A percentile compares a stretch with the other conserved stretches of the same genome.
Evolutionary conservation across 192 early-diverging fungal genomes (phyloP).

Genomic region (Endogone sp.): DNA sequence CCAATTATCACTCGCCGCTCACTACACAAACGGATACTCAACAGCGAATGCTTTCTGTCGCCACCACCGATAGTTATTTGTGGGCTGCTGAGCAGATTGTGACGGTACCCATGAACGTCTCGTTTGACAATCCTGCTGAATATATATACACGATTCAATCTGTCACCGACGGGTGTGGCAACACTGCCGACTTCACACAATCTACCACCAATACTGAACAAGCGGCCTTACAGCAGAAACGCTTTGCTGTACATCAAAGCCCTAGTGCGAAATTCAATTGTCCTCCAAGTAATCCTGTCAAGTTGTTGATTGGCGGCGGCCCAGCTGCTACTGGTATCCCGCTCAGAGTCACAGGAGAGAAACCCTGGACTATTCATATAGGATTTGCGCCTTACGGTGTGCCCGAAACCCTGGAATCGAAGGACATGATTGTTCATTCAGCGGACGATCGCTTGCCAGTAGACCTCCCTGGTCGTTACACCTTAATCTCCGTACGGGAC

Average conservation of each 20-base stretch:
- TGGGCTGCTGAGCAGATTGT: conserved; percentile 33
- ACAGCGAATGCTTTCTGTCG: not conserved
- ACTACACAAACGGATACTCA: conserved; percentile 2
- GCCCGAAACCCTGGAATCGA: not conserved
- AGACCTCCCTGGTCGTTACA: conserved; percentile 28
- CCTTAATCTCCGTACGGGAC: conserved; percentile 25
- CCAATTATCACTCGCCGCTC: conserved; percentile 20
- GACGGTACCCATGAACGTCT: conserved; percentile 23
- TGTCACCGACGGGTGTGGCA: conserved; percentile 32
- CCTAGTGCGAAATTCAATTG: conserved; percentile 28
- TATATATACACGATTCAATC: conserved; percentile 18
- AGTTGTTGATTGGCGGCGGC: conserved; percentile 17
- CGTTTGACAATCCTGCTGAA: conserved; percentile 13
- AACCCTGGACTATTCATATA: conserved; percentile 17
- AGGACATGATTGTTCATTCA: not conserved
- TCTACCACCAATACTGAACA: not conserved
- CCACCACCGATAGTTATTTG: conserved; percentile 8
- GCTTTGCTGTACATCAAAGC: conserved; percentile 20
- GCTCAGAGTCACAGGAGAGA: conserved; percentile 16
- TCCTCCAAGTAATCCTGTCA: conserved; percentile 15
- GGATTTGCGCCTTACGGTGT: not conserved
- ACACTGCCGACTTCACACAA: conserved; percentile 13
- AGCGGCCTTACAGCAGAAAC: not conserved
- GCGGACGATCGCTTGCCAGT: conserved; percentile 13
- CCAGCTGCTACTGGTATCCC: conserved; percentile 9